Evolutionary conservation across 2,329 filamentous ascomycete species (phyloP).

Genomic region (Hymenoscyphus repandus): DNA sequence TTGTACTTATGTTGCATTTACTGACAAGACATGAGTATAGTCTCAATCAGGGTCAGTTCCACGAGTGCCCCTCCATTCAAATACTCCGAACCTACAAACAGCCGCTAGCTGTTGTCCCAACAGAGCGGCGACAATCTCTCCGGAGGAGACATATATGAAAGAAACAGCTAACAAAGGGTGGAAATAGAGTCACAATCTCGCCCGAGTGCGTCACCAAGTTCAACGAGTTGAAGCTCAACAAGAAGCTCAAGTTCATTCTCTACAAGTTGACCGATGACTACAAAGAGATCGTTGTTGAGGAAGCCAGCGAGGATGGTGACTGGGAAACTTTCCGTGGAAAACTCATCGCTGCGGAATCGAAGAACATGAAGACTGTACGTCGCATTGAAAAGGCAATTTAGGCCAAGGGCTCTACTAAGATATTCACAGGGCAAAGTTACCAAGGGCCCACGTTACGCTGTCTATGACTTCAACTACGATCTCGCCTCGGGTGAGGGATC

Average conservation of each 20-base stretch:
- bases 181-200: slow-evolving; percentile 61
- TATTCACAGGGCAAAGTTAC: slow-evolving; percentile 46
- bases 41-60: slow-evolving; percentile 64
- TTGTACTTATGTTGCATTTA: slow-evolving; percentile 4
- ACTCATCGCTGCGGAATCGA: slow-evolving; percentile 67
- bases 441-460: slow-evolving; percentile 74
- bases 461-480: slow-evolving; percentile 80
- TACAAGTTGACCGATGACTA: slow-evolving; percentile 81
- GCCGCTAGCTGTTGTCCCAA: not conserved
- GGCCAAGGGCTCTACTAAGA: slow-evolving; percentile 1
- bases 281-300: slow-evolving; percentile 77
- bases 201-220: slow-evolving; percentile 66
- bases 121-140: not conserved
- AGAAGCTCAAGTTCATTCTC: slow-evolving; percentile 81
- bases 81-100: not conserved
- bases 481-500: slow-evolving; percentile 67
- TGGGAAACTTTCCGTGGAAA: slow-evolving; percentile 72
- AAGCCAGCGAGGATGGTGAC: slow-evolving; percentile 60
- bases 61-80: slow-evolving; percentile 9
- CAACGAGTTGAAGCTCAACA: slow-evolving; percentile 79
- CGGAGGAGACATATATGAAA: not conserved
- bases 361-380: slow-evolving; percentile 58
- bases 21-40: slow-evolving; percentile 34
- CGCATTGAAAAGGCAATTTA: not conserved
- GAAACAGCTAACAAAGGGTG: slow-evolving; percentile 10